Evolutionary conservation across 2,329 filamentous ascomycete species (phyloP), one percentile per base, ranked within the genome.

Genomic region (Curvularia hawaiiensis): DNA sequence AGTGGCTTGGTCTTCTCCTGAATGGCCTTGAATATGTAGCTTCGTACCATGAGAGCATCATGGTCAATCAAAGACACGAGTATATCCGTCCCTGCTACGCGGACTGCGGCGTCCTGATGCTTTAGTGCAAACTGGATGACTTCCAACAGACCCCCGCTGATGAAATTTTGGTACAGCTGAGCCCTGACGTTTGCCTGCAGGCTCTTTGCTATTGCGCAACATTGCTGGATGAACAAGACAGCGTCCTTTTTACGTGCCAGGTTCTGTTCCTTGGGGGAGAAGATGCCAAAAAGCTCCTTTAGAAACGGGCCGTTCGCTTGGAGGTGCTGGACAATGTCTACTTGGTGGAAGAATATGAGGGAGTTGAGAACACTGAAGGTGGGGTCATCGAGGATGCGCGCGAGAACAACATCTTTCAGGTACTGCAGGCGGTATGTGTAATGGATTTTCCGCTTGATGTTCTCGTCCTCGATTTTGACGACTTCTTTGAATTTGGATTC

Each of bases 351-450:
- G 80, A 97, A 99, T 66, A 99, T 99, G 67, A 98, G 85, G 50
- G 92, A 97, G 78, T 98, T 99, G 63, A 99, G 87, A 26, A 98
- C 93, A 24, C 92, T 96, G 76, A 98, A 99, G 20, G 95, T 99
- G 49, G 94, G 94, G 75, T 99, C 95, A 77, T 99, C 95, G 60
- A 99, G 84, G 62, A 99, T 98, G 61, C 95, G 88, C 30, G 95
- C 95, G 43, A 99, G 84, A 1, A 98, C 94, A n/a, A 99, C 95
- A 70, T 99, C 95, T 76, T 98, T 99, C 53, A 99, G 84, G 74
- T 99, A 99, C 72, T 97, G 93, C 33, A 99, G 80, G 39, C 95
- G 90, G 79, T 97, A 97, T 1, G 95, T 98, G 75, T 93, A 92
- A 72, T 97, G 93, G 39, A 99, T 98, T 80, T 98, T 98, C 68